Percentiles rank a stretch among this genome's conserved stretches.
Conservation (phyloP, 129 eudicot species). For the Centrapalus pauciflorus region DNA sequence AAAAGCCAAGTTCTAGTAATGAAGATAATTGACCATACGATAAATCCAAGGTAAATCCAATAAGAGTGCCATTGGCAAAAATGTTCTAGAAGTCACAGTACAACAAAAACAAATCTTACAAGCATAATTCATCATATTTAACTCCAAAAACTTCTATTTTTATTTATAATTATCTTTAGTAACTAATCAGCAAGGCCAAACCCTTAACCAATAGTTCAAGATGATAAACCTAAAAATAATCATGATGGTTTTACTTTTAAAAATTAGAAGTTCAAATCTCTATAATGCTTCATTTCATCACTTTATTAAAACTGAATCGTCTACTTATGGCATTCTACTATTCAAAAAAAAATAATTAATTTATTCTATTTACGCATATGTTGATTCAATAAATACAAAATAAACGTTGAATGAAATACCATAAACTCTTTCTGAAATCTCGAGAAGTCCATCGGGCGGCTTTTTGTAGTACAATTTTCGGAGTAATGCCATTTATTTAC, state of each 20-base stretch:
- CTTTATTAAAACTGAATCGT: too few relatives aligned
- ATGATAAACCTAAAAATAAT: neutral
- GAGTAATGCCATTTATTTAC: slow-evolving; percentile 52
- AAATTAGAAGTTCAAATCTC: neutral
- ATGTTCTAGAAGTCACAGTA: too few relatives aligned
- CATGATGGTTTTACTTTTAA: neutral
- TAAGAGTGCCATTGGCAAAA: too few relatives aligned
- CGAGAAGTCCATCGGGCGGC: slow-evolving; percentile 89
- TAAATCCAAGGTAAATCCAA: neutral
- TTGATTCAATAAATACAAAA: neutral
- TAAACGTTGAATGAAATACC: slow-evolving; percentile 42
- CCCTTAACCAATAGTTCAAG: neutral
- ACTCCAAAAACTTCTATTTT: too few relatives aligned
- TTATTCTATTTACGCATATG: neutral
- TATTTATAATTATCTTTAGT: neutral
- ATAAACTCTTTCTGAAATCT: slow-evolving; percentile 75
- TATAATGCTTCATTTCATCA: neutral
- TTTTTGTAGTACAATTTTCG: slow-evolving; percentile 64
- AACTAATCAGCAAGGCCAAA: neutral
- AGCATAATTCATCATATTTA: too few relatives aligned
- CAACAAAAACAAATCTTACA: neutral
- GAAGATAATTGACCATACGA: neutral
- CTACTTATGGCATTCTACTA: neutral
- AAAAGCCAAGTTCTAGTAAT: neutral
- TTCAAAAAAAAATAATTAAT: neutral